These are phyloP conservation scores for Epicoccum nigrum DNA, from an alignment of 2,329 filamentous ascomycete genomes.

Conservation along the genomic window DNA sequence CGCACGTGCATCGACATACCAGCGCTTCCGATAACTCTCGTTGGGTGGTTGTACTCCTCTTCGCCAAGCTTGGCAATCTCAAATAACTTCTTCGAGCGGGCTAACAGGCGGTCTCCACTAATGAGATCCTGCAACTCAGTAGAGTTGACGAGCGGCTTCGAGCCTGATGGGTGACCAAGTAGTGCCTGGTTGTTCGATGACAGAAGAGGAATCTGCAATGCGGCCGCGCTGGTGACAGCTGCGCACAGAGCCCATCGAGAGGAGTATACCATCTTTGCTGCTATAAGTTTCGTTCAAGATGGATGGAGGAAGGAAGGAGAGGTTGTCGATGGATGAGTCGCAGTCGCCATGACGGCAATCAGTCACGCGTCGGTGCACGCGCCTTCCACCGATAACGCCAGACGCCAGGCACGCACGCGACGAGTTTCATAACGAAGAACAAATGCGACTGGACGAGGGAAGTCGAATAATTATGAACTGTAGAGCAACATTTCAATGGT, in stretches of 20 bases:
- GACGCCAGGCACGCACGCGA: slow-evolving; percentile 23
- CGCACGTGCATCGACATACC: slow-evolving; percentile 34
- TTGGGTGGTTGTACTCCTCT: slow-evolving; percentile 52
- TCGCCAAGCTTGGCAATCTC: slow-evolving; percentile 52
- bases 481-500: too few species aligned
- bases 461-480: too few species aligned
- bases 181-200: slow-evolving; percentile 31
- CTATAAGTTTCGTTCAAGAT: slow-evolving; percentile 10
- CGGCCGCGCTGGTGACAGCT: slow-evolving; percentile 33
- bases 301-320: slow-evolving; percentile 17
- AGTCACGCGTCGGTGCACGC: slow-evolving; percentile 25
- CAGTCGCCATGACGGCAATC: slow-evolving; percentile 35
- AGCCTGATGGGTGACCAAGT: slow-evolving; percentile 29
- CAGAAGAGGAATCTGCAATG: slow-evolving; percentile 41
- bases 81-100: slow-evolving; percentile 46
- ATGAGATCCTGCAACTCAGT: slow-evolving; percentile 45
- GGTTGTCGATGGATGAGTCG: slow-evolving; percentile 26
- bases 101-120: slow-evolving; percentile 41
- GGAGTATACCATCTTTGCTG: slow-evolving; percentile 34
- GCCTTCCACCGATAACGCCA: slow-evolving; percentile 27
- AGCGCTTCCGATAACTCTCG: slow-evolving; percentile 47
- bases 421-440: slow-evolving; percentile 11
- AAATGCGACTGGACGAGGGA: not conserved
- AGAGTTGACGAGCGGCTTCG: slow-evolving; percentile 43
- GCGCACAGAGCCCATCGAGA: slow-evolving; percentile 38